Percentiles rank a stretch among this genome's conserved stretches.
phyloP scores from a whole-genome alignment of 768 basidiomycete species.

The Agrocybe chaxingu region DNA sequence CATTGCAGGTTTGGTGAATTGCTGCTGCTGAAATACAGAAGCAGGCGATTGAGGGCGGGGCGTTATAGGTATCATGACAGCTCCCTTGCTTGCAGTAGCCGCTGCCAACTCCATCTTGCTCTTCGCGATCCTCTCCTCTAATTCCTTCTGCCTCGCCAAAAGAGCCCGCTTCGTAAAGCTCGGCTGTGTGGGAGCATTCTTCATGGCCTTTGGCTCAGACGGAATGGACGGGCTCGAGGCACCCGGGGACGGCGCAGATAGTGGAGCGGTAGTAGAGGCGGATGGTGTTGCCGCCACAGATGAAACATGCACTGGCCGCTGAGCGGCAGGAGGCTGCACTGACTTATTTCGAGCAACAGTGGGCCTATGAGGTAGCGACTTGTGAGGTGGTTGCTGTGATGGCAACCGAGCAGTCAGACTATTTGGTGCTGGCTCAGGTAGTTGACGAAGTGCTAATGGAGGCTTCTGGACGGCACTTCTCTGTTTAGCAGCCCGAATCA shows the following conservation, averaged over 20 bases:
- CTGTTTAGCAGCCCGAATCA: neutral
- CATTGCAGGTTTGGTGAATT: slow-evolving; percentile 6
- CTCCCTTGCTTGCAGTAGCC: slow-evolving; percentile 1
- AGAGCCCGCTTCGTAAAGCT: slow-evolving; percentile 35
- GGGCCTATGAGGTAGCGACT: neutral
- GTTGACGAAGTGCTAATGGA: neutral
- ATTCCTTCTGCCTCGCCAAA: slow-evolving; percentile 39
- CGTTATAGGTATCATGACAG: neutral
- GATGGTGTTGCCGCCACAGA: slow-evolving; percentile 1
- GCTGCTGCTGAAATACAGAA: neutral
- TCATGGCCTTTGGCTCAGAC: slow-evolving; percentile 36
- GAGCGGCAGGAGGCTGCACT: neutral
- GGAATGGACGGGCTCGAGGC: slow-evolving; percentile 9
- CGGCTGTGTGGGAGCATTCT: slow-evolving; percentile 34
- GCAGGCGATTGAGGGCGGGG: neutral
- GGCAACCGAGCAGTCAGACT: neutral
- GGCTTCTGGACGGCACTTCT: neutral
- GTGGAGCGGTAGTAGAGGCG: neutral
- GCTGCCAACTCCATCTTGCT: slow-evolving; percentile 32
- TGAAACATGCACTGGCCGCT: too few relatives aligned
- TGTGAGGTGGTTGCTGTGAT: neutral
- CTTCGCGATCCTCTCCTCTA: slow-evolving; percentile 39
- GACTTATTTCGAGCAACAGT: neutral
- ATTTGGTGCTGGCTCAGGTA: neutral
- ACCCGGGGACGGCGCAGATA: too few relatives aligned